Conservation (phyloP, 2,329 filamentous ascomycete genomes). For the Cladosporium sp. region DNA sequence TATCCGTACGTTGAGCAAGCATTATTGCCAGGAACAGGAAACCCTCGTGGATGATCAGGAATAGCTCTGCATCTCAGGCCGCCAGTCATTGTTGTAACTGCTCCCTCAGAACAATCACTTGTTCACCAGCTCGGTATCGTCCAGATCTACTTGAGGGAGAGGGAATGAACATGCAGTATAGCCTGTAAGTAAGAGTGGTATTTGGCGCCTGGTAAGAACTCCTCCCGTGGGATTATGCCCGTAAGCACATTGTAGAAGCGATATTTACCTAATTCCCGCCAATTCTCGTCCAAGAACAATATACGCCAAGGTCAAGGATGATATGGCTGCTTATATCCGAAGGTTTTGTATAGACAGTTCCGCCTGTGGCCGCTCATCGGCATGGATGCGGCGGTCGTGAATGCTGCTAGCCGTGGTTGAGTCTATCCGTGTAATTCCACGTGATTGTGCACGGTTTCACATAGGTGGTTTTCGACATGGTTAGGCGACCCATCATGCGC, state of each 20-base stretch:
- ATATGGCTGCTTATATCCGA: neutral
- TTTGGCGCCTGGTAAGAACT: neutral
- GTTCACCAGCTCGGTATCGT: neutral
- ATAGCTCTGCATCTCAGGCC: neutral
- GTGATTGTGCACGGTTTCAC: too few relatives aligned
- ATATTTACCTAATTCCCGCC: too few relatives aligned
- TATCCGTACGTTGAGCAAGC: slow-evolving; percentile 1
- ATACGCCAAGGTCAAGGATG: neutral
- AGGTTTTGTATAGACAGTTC: neutral
- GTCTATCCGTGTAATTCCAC: too few relatives aligned
- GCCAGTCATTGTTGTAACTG: neutral
- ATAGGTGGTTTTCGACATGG: too few relatives aligned
- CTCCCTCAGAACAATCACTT: too few relatives aligned
- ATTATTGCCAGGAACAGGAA: slow-evolving; percentile 5
- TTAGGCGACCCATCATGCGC: too few relatives aligned
- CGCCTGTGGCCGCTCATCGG: neutral
- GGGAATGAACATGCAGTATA: too few relatives aligned
- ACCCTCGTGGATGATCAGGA: neutral
- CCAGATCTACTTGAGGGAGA: neutral
- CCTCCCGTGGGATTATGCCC: too few relatives aligned
- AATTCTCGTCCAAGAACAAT: too few relatives aligned
- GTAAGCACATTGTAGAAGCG: too few relatives aligned
- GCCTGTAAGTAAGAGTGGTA: neutral
- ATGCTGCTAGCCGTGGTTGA: too few relatives aligned
- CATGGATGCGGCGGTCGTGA: too few relatives aligned